Percentiles rank a stretch among this genome's conserved stretches.
Conservation (phyloP, 345 rosid species). For the Pelargonium nanum region DNA sequence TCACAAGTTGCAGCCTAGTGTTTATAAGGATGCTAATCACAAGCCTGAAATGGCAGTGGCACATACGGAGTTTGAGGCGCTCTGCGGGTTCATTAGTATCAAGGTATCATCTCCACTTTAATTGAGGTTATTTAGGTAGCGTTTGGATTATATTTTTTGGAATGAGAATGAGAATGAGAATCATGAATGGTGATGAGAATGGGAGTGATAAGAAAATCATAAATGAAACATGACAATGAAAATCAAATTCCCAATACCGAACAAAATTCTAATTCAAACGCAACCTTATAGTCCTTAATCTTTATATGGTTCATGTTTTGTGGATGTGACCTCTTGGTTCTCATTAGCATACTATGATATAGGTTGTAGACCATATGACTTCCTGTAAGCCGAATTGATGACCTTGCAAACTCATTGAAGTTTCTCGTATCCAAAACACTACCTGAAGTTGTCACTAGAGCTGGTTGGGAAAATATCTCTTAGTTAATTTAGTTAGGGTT, state of each 20-base stretch:
- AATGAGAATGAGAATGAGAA: too few relatives aligned
- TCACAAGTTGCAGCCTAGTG: constrained; percentile 65
- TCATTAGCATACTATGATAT: background rate
- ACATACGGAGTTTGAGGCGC: constrained; percentile 79
- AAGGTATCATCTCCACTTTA: constrained; percentile 34
- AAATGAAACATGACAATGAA: too few relatives aligned
- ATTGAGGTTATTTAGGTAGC: background rate
- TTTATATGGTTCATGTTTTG: background rate
- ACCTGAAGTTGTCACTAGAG: background rate
- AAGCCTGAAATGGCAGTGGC: constrained; percentile 99
- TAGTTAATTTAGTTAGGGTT: background rate
- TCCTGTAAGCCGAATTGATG: background rate
- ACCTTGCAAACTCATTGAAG: background rate
- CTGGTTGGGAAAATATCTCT: too few relatives aligned
- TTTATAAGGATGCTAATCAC: constrained; percentile 83
- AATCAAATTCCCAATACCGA: too few relatives aligned
- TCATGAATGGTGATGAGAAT: too few relatives aligned
- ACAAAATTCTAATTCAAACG: too few relatives aligned
- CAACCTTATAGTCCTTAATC: background rate
- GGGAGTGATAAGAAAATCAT: too few relatives aligned
- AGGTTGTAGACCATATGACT: background rate
- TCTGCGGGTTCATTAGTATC: constrained; percentile 70
- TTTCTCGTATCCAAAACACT: background rate
- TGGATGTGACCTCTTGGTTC: background rate
- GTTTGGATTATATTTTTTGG: too few relatives aligned